Evolutionary conservation across 371 early-diverging fungal genomes (phyloP).

Genomic region (Lichtheimia corymbifera): DNA sequence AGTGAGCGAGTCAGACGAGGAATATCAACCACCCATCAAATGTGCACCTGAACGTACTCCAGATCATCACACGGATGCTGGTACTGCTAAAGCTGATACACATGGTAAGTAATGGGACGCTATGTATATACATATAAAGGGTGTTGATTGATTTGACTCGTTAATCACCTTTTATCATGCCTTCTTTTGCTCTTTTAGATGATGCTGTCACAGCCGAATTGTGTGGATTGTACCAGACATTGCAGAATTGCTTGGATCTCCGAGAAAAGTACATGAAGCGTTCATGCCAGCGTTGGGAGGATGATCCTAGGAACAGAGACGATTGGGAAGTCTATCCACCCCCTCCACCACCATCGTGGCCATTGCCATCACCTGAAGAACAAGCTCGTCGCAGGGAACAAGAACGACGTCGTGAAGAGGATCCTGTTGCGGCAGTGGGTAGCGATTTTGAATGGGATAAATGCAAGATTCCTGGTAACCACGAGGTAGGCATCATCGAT

Average conservation of each 20-base stretch:
- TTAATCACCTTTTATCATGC: not conserved
- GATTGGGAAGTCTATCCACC: constrained; percentile 90
- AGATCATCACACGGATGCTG: not conserved
- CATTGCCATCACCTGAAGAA: constrained; percentile 50
- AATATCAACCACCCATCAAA: not conserved
- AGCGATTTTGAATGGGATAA: constrained; percentile 64
- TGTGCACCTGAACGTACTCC: not conserved
- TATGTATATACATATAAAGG: constrained; percentile 1
- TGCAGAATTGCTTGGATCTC: constrained; percentile 76
- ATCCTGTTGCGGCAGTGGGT: constrained; percentile 52
- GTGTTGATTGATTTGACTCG: not conserved
- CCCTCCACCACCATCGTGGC: constrained; percentile 81
- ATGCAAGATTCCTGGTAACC: constrained; percentile 65
- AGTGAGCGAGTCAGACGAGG: constrained; percentile 2
- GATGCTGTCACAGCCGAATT: constrained; percentile 60
- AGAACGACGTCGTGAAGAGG: constrained; percentile 50
- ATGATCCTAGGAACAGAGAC: constrained; percentile 83
- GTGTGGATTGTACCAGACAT: constrained; percentile 45
- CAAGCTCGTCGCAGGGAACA: constrained; percentile 38
- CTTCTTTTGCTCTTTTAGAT: constrained; percentile 20
- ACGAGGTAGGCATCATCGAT: constrained; percentile 32
- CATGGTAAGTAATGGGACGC: constrained; percentile 2
- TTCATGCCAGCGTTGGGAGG: constrained; percentile 77
- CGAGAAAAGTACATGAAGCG: constrained; percentile 85
- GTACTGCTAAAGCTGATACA: not conserved